Conservation (phyloP, 2,329 filamentous ascomycete genomes). For the Hypocreales sp. region DNA sequence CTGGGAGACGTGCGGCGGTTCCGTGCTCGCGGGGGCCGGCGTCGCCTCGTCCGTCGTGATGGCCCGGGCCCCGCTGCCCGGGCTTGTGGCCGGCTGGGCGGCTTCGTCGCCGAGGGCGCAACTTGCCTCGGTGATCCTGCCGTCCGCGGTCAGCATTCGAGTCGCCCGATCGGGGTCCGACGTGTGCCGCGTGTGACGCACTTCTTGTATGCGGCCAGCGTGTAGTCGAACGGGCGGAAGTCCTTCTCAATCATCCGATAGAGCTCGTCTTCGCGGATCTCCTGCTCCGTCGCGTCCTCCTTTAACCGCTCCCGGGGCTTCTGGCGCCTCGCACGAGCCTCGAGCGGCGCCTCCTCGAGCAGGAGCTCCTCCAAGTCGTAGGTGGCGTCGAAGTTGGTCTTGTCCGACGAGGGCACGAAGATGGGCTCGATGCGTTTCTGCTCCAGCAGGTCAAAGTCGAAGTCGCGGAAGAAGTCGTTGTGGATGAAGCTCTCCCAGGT, state of each 20-base stretch:
- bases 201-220: slow-evolving; percentile 61
- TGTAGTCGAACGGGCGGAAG: slow-evolving; percentile 94
- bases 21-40: slow-evolving; percentile 15
- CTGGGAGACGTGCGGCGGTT: slow-evolving; percentile 2
- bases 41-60: slow-evolving; percentile 35
- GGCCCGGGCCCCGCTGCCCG: slow-evolving; percentile 22
- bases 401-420: slow-evolving; percentile 86
- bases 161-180: no score
- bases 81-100: slow-evolving; percentile 1
- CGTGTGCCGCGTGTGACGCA: no score
- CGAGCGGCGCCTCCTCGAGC: slow-evolving; percentile 84
- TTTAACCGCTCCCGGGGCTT: slow-evolving; percentile 86
- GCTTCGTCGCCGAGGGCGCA: slow-evolving; percentile 7
- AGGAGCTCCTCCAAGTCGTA: slow-evolving; percentile 92
- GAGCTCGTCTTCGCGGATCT: slow-evolving; percentile 86
- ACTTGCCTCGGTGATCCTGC: slow-evolving; percentile 21
- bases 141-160: slow-evolving; percentile 7
- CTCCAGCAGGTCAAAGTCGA: slow-evolving; percentile 76
- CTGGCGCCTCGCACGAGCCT: slow-evolving; percentile 81
- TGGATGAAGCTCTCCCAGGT: slow-evolving; percentile 75
- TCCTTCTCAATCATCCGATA: slow-evolving; percentile 89
- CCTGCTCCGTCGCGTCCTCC: slow-evolving; percentile 86
- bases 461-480: slow-evolving; percentile 74
- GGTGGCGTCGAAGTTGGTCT: slow-evolving; percentile 97
- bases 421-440: slow-evolving; percentile 80